Conservation (phyloP, 1,139 yeast species). For the Eremothecium cymbalariae region DNA sequence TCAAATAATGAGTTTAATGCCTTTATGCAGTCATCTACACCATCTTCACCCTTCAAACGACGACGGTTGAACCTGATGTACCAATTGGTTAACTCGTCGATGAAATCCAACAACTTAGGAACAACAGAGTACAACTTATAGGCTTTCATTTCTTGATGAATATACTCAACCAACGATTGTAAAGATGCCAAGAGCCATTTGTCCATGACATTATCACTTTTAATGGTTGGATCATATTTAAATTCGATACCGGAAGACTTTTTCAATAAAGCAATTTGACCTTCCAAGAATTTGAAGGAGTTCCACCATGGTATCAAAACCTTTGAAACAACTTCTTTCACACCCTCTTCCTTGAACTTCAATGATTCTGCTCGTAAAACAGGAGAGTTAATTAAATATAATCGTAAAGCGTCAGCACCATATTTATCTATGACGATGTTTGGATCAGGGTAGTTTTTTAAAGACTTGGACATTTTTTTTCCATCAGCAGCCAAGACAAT, state of each 20-base stretch:
- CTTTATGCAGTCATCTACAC: slow-evolving; percentile 69
- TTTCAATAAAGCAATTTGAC: slow-evolving; percentile 77
- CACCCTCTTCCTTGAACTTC: slow-evolving; percentile 97
- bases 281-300: slow-evolving; percentile 91
- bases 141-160: slow-evolving; percentile 81
- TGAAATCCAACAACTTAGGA: slow-evolving; percentile 77
- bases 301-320: slow-evolving; percentile 98
- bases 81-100: slow-evolving; percentile 97
- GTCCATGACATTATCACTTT: slow-evolving; percentile 88
- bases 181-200: slow-evolving; percentile 92
- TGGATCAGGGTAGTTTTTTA: slow-evolving; percentile 98
- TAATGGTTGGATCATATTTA: slow-evolving; percentile 55
- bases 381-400: slow-evolving; percentile 94
- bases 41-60: slow-evolving; percentile 93
- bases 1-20: slow-evolving; percentile 89
- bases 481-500: slow-evolving; percentile 97
- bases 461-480: slow-evolving; percentile 97
- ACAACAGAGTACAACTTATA: slow-evolving; percentile 94
- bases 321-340: slow-evolving; percentile 91
- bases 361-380: slow-evolving; percentile 93
- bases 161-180: slow-evolving; percentile 79
- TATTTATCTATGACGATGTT: slow-evolving; percentile 67
- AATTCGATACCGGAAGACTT: slow-evolving; percentile 68
- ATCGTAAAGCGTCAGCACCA: slow-evolving; percentile 97
- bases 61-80: slow-evolving; percentile 96